Evolutionary conservation across 805 yeast species (phyloP).

Genomic region (Saccharomycopsis fermentans): DNA sequence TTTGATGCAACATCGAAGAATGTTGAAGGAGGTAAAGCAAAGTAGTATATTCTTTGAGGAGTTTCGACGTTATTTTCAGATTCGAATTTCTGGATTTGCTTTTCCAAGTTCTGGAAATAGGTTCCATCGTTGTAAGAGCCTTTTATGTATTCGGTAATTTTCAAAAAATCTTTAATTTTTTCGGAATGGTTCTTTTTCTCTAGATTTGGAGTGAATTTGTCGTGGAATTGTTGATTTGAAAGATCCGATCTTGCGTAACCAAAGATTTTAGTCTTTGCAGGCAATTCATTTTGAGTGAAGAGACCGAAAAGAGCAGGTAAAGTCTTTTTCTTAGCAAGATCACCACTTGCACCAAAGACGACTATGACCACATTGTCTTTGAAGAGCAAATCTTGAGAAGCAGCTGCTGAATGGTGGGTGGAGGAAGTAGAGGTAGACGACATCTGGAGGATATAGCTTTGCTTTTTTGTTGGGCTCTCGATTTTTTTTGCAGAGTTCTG

Average conservation of each 20-base stretch:
- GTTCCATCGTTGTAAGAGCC: conserved; percentile 76
- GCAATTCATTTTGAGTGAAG: conserved; percentile 66
- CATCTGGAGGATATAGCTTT: too few species aligned
- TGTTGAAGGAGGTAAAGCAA: conserved; percentile 92
- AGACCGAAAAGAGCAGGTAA: conserved; percentile 80
- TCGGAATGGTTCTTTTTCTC: conserved; percentile 41
- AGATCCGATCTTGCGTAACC: conserved; percentile 90
- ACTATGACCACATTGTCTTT: conserved; percentile 32
- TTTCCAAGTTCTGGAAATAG: conserved; percentile 54
- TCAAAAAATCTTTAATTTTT: conserved; percentile 53
- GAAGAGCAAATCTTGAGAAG: neutral
- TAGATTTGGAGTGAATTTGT: conserved; percentile 56
- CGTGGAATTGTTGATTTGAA: conserved; percentile 53
- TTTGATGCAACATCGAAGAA: conserved; percentile 71
- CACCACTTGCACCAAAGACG: conserved; percentile 94
- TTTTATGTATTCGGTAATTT: conserved; percentile 53
- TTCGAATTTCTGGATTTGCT: conserved; percentile 53
- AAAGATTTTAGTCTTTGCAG: conserved; percentile 58
- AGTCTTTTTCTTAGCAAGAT: conserved; percentile 89
- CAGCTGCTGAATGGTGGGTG: neutral
- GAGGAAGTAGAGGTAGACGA: neutral
- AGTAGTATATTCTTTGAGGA: conserved; percentile 78
- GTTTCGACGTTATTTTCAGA: conserved; percentile 30
- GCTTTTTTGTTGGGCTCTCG: too few species aligned
- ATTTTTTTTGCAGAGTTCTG: too few species aligned